Conservation (phyloP, 2,329 filamentous ascomycete genomes). For the Ceratocystis alfenasii region DNA sequence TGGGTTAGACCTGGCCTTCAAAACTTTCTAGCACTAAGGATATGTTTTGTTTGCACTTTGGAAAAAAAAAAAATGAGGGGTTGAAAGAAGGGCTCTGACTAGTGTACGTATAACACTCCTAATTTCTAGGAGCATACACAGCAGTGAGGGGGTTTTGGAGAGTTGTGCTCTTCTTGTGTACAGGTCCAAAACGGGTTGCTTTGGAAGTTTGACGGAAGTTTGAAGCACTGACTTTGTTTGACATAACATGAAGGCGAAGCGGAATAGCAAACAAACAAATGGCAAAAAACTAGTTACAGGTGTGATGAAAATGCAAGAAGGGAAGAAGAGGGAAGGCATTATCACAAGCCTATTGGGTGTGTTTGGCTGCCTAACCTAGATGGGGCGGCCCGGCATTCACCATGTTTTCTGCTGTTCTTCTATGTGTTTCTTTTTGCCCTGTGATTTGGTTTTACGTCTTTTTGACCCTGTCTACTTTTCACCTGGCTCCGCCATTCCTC, state of each 20-base stretch:
- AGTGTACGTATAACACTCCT: too few relatives aligned
- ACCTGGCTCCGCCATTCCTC: not conserved
- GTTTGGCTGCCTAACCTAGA: not conserved
- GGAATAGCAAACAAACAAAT: not conserved
- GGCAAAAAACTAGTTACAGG: not conserved
- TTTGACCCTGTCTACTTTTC: not conserved
- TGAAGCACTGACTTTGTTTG: not conserved
- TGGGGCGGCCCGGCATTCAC: not conserved
- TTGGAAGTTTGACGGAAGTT: slow-evolving; percentile 1
- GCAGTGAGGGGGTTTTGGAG: too few relatives aligned
- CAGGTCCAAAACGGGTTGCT: not conserved
- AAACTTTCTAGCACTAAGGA: not conserved
- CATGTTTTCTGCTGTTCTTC: not conserved
- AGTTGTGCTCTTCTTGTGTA: too few relatives aligned
- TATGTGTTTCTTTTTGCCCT: not conserved
- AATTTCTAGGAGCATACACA: too few relatives aligned
- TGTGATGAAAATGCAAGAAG: too few relatives aligned
- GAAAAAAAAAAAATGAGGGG: too few relatives aligned
- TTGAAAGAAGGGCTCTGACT: too few relatives aligned
- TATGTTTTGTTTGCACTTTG: not conserved
- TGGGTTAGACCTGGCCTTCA: not conserved
- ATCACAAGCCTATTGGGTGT: not conserved
- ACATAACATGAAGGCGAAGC: not conserved
- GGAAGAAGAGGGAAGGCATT: not conserved
- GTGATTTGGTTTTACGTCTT: not conserved